A percentile compares a stretch with the other conserved stretches of the same genome.
phyloP scores from a whole-genome alignment of 1,284 basidiomycete genomes.

The Cerrena zonata region DNA sequence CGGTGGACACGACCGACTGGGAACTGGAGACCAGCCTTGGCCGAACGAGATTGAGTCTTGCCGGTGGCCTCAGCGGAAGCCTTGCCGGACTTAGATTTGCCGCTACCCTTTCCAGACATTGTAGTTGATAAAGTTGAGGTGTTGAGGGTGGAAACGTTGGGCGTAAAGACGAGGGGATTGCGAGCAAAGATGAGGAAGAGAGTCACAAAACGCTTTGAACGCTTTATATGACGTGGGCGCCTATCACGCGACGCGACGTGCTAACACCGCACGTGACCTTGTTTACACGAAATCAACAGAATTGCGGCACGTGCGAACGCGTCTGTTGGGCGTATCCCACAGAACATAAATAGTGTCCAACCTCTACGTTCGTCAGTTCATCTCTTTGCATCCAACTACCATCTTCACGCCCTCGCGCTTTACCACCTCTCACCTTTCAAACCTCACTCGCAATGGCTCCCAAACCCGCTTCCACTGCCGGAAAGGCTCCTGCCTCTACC shows the following conservation, averaged over 20 bases:
- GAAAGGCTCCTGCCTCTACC: slow-evolving; percentile 73
- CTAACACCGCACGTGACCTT: slow-evolving; percentile 11
- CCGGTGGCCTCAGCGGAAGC: slow-evolving; percentile 40
- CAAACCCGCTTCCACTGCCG: slow-evolving; percentile 77
- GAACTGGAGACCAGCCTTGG: slow-evolving; percentile 81
- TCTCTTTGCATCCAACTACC: slow-evolving; percentile 12
- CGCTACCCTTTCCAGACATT: slow-evolving; percentile 57
- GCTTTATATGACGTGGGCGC: slow-evolving; percentile 3
- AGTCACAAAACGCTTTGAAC: background rate
- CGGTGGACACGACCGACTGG: slow-evolving; percentile 91
- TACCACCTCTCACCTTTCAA: slow-evolving; percentile 12
- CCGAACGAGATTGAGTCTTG: slow-evolving; percentile 69
- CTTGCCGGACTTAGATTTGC: slow-evolving; percentile 59
- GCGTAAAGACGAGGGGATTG: slow-evolving; percentile 1
- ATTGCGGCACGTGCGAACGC: slow-evolving; percentile 7
- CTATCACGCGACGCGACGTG: slow-evolving; percentile 10
- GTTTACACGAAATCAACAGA: slow-evolving; percentile 15
- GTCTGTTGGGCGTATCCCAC: slow-evolving; percentile 3
- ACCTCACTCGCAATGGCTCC: slow-evolving; percentile 52
- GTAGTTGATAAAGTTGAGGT: slow-evolving; percentile 14
- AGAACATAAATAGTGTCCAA: slow-evolving; percentile 7
- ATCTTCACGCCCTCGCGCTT: slow-evolving; percentile 10
- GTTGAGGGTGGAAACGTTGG: slow-evolving; percentile 3
- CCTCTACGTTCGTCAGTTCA: slow-evolving; percentile 9
- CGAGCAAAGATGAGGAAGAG: slow-evolving; percentile 9